Evolutionary conservation across 2,329 filamentous ascomycete species (phyloP), one percentile per base, ranked within the genome.

Genomic region (Colletotrichum plurivorum): DNA sequence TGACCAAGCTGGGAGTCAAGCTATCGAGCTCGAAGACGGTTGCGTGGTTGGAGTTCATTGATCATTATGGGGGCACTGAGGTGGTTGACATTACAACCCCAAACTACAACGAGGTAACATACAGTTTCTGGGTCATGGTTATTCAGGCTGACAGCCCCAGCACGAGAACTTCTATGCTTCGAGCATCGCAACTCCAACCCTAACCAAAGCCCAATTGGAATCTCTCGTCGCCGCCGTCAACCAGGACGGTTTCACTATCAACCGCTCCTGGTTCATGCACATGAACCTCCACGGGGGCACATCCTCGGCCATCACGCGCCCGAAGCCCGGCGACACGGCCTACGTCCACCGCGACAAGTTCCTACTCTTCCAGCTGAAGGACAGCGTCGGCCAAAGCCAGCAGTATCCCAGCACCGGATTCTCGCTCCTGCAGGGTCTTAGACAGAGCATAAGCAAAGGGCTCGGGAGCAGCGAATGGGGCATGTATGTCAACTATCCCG

Each of bases 401-500:
- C 7, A 18, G 1, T 85, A 84, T 58, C 77, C 76, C 16, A 13
- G 16, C 6, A 22, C 54, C 4, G 59, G 58, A 0, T 68, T 61
- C 60, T 58, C 71, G n/a, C 81, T 87, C 54, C 71, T 76, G 12
- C 78, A 85, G 31, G 81, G 81, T 52, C 80, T 84, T 71, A 80
- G 82, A 64, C 75, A 80, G 18, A 78, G 76, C 15, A 76, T 83
- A 59, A 78, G 75, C 46, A 74, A 77, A 4, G 74, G 74, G 8
- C 76, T 82, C 74, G 74, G 76, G 5, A 72, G 78, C 43, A 78
- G 76, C 1, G 72, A 78, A 6, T 85, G 84, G 76, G 84, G 83
- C 31, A 84, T 83, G 70, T 88, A 88, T 69, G 78, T 84, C 71
- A 88, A 88, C 77, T 88, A 88, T 56, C 82, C 85, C 2, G 86